These are phyloP conservation scores for Yamadazyma olivae DNA, from an alignment of 805 yeast genomes.

Conservation along the genomic window DNA sequence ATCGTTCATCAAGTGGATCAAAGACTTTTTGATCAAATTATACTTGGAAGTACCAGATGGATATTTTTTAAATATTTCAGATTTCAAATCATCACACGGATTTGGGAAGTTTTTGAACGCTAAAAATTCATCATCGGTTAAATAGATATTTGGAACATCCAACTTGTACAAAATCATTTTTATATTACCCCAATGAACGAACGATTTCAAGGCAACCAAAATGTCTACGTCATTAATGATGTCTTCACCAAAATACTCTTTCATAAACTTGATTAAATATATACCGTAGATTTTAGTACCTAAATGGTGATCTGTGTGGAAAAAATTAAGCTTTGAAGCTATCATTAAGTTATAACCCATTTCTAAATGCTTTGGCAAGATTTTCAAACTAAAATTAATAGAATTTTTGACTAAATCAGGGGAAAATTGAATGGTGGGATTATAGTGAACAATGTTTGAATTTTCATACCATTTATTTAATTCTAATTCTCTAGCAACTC, in stretches of 20 bases:
- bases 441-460: slow-evolving; percentile 36
- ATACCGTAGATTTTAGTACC: slow-evolving; percentile 48
- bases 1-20: slow-evolving; percentile 28
- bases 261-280: slow-evolving; percentile 37
- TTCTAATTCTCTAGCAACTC: slow-evolving; percentile 50
- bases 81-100: slow-evolving; percentile 37
- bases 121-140: slow-evolving; percentile 24
- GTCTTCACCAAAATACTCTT: slow-evolving; percentile 37
- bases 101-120: slow-evolving; percentile 41
- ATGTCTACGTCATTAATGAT: slow-evolving; percentile 39
- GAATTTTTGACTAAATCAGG: slow-evolving; percentile 27
- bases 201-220: slow-evolving; percentile 46
- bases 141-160: slow-evolving; percentile 34
- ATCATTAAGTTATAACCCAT: slow-evolving; percentile 42
- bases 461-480: slow-evolving; percentile 47
- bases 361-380: slow-evolving; percentile 32
- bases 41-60: slow-evolving; percentile 55
- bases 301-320: slow-evolving; percentile 55
- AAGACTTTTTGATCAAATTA: slow-evolving; percentile 37
- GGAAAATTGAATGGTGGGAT: slow-evolving; percentile 30
- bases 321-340: slow-evolving; percentile 48
- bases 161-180: slow-evolving; percentile 44
- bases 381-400: slow-evolving; percentile 25
- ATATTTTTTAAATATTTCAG: slow-evolving; percentile 40
- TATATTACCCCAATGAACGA: slow-evolving; percentile 55